Evolutionary conservation across 2,329 filamentous ascomycete species (phyloP).

Genomic region (Aureobasidium uvarum): DNA sequence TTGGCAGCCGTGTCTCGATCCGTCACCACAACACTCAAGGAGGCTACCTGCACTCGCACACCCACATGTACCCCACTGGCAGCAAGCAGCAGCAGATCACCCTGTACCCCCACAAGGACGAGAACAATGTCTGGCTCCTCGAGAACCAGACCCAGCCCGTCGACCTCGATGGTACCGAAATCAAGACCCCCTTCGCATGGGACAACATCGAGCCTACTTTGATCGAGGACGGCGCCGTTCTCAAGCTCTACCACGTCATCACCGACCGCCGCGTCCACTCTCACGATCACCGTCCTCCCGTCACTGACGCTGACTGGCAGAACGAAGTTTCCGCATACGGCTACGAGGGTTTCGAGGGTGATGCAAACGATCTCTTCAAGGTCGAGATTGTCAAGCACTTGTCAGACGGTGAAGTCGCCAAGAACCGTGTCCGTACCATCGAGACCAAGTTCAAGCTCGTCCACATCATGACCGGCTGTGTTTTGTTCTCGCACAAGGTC

Average conservation of each 20-base stretch:
- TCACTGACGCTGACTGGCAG: slow-evolving; percentile 71
- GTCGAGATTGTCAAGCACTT: slow-evolving; percentile 91
- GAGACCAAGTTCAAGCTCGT: slow-evolving; percentile 95
- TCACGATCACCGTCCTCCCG: slow-evolving; percentile 83
- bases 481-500: slow-evolving; percentile 96
- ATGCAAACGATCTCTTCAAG: slow-evolving; percentile 94
- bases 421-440: slow-evolving; percentile 85
- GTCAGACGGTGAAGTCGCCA: slow-evolving; percentile 74
- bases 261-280: slow-evolving; percentile 92
- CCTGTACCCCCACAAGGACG: slow-evolving; percentile 97
- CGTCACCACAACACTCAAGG: slow-evolving; percentile 97
- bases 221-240: slow-evolving; percentile 74
- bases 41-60: slow-evolving; percentile 94
- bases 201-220: slow-evolving; percentile 66
- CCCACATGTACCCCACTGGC: slow-evolving; percentile 94
- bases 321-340: slow-evolving; percentile 75
- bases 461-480: slow-evolving; percentile 95
- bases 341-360: slow-evolving; percentile 93
- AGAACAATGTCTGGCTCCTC: slow-evolving; percentile 91
- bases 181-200: slow-evolving; percentile 83
- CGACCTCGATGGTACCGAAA: slow-evolving; percentile 63
- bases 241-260: slow-evolving; percentile 78
- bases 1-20: slow-evolving; percentile 80
- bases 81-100: slow-evolving; percentile 99
- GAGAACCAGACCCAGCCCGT: slow-evolving; percentile 95